Evolutionary conservation across 2,329 filamentous ascomycete species (phyloP), one percentile per base, ranked within the genome.

Genomic region (Teratosphaeriaceae sp.): DNA sequence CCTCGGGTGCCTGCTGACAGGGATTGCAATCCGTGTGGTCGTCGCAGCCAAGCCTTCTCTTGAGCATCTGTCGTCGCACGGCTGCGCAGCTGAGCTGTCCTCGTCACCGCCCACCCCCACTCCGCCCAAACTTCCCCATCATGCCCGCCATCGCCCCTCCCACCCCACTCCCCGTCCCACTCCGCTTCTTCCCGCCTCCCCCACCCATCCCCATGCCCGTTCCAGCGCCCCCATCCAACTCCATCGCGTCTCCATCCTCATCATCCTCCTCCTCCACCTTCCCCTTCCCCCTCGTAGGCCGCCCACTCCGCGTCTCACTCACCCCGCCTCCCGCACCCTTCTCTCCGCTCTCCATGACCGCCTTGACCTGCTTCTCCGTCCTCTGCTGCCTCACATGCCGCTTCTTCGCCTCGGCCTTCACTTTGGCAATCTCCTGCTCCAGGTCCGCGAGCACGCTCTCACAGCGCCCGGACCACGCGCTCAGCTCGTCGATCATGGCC

Each of bases 381-480:
- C 65, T 67, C 50, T 61, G 52, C 56, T 65, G 63, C 55, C 65
- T 58, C 57, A 65, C 59, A 59, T 71, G 58, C 22, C 66, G 56
- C 41, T 63, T 58, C 40, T 63, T 57, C 1, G 70, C 69, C 8
- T 63, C 61, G 7, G 54, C 49, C 52, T 78, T 81, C 48, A 96
- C 80, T 23, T 65, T 70, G 12, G 72, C 72, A 43, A 94, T 85
- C 62, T 94, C 84, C 1, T 70, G 69, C 50, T 95, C 88, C 3
- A 98, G 76, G 22, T 84, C 84, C 0, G 66, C 68, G 2, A 96
- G 78, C 1, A 88, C 86, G 3, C 72, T 67, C 5, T 79, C 77
- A 69, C 90, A 97, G 45, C 88, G 80, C n/a, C 66, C 70, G 40
- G 84, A 80, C 90, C 90, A 98, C 43, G 75, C 74, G 22, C 74